Percentiles rank a stretch among this genome's conserved stretches.
Evolutionary conservation across 2,329 filamentous ascomycete genomes (phyloP).

Genomic region (Ceratocystis albifundus): DNA sequence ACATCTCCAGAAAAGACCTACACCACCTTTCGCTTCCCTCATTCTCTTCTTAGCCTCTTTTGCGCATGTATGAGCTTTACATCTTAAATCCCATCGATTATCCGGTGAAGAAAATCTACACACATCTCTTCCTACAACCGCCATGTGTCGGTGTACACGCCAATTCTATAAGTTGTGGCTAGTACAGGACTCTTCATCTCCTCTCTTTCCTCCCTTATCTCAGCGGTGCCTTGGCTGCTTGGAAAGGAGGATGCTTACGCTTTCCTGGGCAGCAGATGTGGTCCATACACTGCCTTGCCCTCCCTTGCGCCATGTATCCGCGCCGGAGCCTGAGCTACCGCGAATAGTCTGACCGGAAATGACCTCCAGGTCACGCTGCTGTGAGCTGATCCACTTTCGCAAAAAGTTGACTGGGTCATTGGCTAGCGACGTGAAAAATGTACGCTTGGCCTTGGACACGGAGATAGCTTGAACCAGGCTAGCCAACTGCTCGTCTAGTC

Average conservation of each 20-base stretch:
- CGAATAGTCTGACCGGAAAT: constrained; percentile 70
- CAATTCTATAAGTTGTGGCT: background rate
- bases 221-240: constrained; percentile 34
- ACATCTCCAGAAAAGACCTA: background rate
- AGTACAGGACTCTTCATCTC: background rate
- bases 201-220: background rate
- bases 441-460: constrained; percentile 79
- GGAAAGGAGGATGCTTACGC: constrained; percentile 49
- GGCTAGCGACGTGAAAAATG: constrained; percentile 68
- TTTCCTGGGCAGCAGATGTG: constrained; percentile 49
- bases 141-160: too few relatives aligned
- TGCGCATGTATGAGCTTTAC: background rate
- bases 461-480: constrained; percentile 70
- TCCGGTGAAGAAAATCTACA: background rate
- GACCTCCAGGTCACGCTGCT: constrained; percentile 81
- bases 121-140: too few relatives aligned
- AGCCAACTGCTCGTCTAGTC: constrained; percentile 75
- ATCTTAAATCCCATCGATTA: background rate
- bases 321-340: constrained; percentile 34
- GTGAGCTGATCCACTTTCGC: constrained; percentile 76
- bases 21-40: background rate
- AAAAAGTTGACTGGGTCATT: constrained; percentile 78
- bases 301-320: constrained; percentile 58
- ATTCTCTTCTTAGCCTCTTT: background rate
- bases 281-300: constrained; percentile 45